Conservation (phyloP, 2,329 filamentous ascomycete genomes). For the Zalaria obscura region DNA sequence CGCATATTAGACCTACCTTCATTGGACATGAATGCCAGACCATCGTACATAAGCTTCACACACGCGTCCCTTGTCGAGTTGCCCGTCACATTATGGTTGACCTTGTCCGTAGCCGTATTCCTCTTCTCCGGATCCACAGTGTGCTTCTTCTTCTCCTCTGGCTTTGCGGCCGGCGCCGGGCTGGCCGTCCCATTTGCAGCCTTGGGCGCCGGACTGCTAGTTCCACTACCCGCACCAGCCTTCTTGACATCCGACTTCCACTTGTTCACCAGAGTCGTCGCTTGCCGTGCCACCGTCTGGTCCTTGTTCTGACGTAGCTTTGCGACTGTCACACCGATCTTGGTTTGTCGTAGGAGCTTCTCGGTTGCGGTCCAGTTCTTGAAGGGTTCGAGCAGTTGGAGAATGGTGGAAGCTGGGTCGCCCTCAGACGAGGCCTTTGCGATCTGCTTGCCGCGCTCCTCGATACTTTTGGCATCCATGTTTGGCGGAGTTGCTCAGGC, state of each 20-base stretch:
- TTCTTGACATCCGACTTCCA: constrained; percentile 70
- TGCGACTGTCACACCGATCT: constrained; percentile 79
- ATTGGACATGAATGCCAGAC: constrained; percentile 58
- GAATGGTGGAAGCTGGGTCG: constrained; percentile 57
- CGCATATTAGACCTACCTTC: constrained; percentile 22
- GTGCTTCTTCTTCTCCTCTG: constrained; percentile 31
- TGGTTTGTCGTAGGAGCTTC: constrained; percentile 80
- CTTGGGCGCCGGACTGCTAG: constrained; percentile 34
- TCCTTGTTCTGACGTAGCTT: constrained; percentile 74
- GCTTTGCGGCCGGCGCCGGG: constrained; percentile 34
- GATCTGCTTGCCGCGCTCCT: constrained; percentile 62
- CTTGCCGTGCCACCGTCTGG: constrained; percentile 54
- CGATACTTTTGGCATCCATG: constrained; percentile 71
- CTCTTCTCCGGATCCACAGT: constrained; percentile 58
- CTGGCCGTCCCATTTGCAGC: constrained; percentile 23
- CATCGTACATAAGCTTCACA: constrained; percentile 87
- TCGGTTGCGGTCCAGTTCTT: constrained; percentile 73
- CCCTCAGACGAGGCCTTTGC: constrained; percentile 63
- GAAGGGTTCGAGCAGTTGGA: constrained; percentile 65
- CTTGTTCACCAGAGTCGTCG: constrained; percentile 71
- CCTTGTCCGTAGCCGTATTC: constrained; percentile 65
- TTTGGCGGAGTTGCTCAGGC: no score
- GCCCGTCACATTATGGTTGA: constrained; percentile 63
- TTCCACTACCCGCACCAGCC: constrained; percentile 17
- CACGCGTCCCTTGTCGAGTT: constrained; percentile 66